Evolutionary conservation across 2,329 filamentous ascomycete genomes (phyloP), one percentile per base, ranked within the genome.

Genomic region (Hypoxylon sp.): DNA sequence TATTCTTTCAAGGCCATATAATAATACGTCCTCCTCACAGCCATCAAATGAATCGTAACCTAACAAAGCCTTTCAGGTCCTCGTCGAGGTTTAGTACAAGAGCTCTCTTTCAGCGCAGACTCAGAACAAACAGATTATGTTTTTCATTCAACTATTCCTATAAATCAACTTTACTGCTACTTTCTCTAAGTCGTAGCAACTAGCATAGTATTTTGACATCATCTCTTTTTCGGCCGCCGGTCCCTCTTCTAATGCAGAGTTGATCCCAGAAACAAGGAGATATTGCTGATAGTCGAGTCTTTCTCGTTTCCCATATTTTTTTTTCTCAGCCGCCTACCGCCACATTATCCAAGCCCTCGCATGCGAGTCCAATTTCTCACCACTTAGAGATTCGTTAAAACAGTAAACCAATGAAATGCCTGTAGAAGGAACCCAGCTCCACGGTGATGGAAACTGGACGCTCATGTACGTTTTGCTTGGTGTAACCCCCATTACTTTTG

Each of bases 361-460:
- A n/a, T 37, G 6, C 10, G 21, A 48, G 46, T 19, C 15, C n/a
- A 19, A 19, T 11, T 53, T 10, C 27, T 35, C 21, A 10, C 8
- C 2, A 32, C 7, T 27, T 15, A 35, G 39, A 13, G 5, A 13
- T 29, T 24, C n/a, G n/a, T n/a, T 21, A 35, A 24, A 47, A 10
- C 4, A 24, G 5, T 24, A 42, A 19, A 19, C 24, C n/a, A 7
- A 46, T 15, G 29, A 54, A 19, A 68, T 65, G 61, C n/a, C 27
- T 4, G 7, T 10, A 32, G 35, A 46, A 2, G 24, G 63, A 47
- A 54, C 58, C 17, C 47, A 19, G 24, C 32, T 62, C 10, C 51
- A 70, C 56, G 51, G 70, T 46, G 63, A 72, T 39, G 72, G 71
- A 65, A 67, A 77, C 55, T 78, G 75, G 75, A 70, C 65, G 3